phyloP scores from a whole-genome alignment of 139 green algal genomes.

The Coccomyxa sp. region DNA sequence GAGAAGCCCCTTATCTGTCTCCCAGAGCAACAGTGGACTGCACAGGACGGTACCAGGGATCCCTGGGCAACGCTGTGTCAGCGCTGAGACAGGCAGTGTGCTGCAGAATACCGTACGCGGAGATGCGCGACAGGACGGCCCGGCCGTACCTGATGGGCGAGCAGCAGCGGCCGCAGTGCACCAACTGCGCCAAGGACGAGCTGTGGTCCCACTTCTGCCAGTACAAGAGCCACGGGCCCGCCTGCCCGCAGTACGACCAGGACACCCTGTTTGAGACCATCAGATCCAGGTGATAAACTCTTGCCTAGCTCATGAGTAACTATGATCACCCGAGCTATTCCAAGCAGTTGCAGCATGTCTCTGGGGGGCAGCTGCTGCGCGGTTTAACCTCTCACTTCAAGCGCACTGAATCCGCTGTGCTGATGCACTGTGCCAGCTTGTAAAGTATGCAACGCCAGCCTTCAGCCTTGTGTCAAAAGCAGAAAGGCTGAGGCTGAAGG shows the following conservation, averaged over 20 bases:
- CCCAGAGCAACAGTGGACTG: no score
- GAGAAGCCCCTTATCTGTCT: no score
- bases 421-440: no score
- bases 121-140: neutral
- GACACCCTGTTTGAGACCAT: neutral
- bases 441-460: neutral
- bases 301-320: neutral
- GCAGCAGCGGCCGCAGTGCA: constrained; percentile 3
- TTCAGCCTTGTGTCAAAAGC: neutral
- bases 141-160: constrained; percentile 15
- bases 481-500: neutral
- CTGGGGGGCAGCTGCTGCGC: neutral
- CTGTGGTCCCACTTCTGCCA: constrained; percentile 13
- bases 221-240: constrained; percentile 3
- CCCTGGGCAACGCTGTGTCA: neutral
- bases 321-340: neutral
- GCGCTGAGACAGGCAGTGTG: neutral
- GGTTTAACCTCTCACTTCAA: neutral
- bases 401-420: no score
- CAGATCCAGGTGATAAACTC: neutral
- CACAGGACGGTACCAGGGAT: no score
- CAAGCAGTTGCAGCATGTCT: neutral
- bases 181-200: constrained; percentile 8
- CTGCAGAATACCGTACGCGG: constrained; percentile 3
- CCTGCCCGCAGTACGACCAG: neutral